phyloP scores from a whole-genome alignment of 2,329 filamentous ascomycete genomes.

The Xylaria sp. region DNA sequence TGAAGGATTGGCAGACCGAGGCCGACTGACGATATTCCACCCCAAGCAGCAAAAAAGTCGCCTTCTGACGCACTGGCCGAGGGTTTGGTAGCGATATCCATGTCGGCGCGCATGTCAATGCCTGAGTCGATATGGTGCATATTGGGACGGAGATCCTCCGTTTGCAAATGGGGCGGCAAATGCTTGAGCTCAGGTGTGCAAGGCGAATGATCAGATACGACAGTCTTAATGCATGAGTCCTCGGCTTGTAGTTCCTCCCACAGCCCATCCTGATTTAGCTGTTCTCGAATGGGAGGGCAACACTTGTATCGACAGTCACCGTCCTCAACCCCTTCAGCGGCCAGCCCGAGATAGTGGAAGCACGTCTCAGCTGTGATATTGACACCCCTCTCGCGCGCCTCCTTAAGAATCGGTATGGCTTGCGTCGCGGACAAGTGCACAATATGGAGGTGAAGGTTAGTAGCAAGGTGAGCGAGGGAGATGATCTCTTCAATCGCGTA shows the following conservation, averaged over 20 bases:
- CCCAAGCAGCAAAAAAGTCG: constrained; percentile 97
- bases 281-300: constrained; percentile 88
- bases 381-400: constrained; percentile 76
- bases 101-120: constrained; percentile 57
- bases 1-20: constrained; percentile 91
- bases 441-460: constrained; percentile 87
- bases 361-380: constrained; percentile 95
- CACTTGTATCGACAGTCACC: constrained; percentile 95
- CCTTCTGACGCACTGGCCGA: constrained; percentile 63
- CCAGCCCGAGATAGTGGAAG: constrained; percentile 91
- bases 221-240: constrained; percentile 86
- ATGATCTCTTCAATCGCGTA: constrained; percentile 90
- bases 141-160: constrained; percentile 44
- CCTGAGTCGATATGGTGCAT: constrained; percentile 65
- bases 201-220: constrained; percentile 95
- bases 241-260: constrained; percentile 80
- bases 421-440: constrained; percentile 92
- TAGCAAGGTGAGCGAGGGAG: constrained; percentile 80
- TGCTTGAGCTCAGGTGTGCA: constrained; percentile 96
- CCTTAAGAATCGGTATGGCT: constrained; percentile 81
- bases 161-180: constrained; percentile 75
- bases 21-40: constrained; percentile 93
- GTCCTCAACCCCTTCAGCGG: constrained; percentile 81
- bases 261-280: constrained; percentile 82
- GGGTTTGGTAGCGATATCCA: constrained; percentile 50